Evolutionary conservation across 2,329 filamentous ascomycete genomes (phyloP).

Genomic region (Xylaria sp.): DNA sequence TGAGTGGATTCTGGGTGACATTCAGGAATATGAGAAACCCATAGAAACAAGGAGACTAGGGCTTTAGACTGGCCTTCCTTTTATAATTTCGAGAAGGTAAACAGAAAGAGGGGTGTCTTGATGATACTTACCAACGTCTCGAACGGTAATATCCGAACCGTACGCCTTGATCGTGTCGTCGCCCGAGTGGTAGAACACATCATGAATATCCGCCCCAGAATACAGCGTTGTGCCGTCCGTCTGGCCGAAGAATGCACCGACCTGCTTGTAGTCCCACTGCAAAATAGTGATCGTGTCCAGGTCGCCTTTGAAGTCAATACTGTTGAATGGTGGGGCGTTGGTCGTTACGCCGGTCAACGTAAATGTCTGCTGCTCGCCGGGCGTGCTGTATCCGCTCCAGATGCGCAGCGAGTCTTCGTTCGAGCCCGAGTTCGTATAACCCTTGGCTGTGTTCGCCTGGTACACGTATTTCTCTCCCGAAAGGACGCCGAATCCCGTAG

Average conservation of each 20-base stretch:
- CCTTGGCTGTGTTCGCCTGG: conserved; percentile 21
- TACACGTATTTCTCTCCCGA: conserved; percentile 29
- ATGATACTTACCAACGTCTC: neutral
- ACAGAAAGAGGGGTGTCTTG: neutral
- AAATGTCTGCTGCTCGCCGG: conserved; percentile 18
- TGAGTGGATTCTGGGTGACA: no score
- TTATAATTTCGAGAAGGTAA: no score
- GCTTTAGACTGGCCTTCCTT: no score
- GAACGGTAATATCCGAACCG: conserved; percentile 18
- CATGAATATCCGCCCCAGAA: conserved; percentile 13
- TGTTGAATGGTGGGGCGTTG: conserved; percentile 22
- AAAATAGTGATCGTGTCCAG: conserved; percentile 4
- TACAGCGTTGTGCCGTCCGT: conserved; percentile 28
- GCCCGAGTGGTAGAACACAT: conserved; percentile 22
- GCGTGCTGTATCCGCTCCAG: conserved; percentile 24
- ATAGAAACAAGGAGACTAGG: neutral
- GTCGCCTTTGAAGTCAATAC: conserved; percentile 22
- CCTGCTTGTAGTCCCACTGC: conserved; percentile 27
- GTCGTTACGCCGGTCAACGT: conserved; percentile 16
- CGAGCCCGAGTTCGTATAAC: conserved; percentile 18
- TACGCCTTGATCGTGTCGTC: conserved; percentile 27
- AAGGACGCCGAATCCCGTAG: conserved; percentile 22
- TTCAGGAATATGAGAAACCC: no score
- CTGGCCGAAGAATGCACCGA: conserved; percentile 22
- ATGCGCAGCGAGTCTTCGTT: conserved; percentile 27